phyloP scores from a whole-genome alignment of 2,329 filamentous ascomycete genomes.

The Botrytis aclada region DNA sequence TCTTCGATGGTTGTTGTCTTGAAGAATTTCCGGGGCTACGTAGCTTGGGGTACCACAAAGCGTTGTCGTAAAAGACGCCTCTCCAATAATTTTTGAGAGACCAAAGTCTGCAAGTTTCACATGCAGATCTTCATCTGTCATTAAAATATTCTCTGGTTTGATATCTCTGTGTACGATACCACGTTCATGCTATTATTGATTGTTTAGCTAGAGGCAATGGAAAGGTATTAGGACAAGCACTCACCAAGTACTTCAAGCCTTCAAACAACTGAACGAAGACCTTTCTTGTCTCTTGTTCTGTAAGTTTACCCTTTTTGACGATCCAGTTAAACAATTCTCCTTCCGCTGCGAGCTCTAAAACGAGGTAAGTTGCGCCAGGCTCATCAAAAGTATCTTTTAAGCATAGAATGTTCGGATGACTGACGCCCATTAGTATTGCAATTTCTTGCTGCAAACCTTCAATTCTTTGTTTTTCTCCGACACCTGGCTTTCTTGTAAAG shows the following conservation, averaged over 20 bases:
- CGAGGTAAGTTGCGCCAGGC: conserved; percentile 81
- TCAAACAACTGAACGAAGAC: conserved; percentile 90
- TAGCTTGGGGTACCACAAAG: conserved; percentile 96
- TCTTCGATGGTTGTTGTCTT: conserved; percentile 74
- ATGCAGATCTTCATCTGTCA: conserved; percentile 78
- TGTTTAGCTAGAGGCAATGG: conserved; percentile 27
- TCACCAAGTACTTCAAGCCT: conserved; percentile 89
- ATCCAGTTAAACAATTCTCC: conserved; percentile 97
- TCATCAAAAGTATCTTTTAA: conserved; percentile 96
- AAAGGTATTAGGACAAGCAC: conserved; percentile 33
- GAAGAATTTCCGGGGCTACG: conserved; percentile 91
- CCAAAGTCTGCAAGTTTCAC: conserved; percentile 97
- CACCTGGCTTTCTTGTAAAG: conserved; percentile 81
- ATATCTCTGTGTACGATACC: conserved; percentile 98
- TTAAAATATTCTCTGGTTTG: conserved; percentile 58
- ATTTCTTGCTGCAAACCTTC: conserved; percentile 94
- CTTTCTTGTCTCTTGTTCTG: conserved; percentile 78
- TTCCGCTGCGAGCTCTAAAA: conserved; percentile 85
- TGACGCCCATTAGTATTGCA: conserved; percentile 94
- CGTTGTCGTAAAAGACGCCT: conserved; percentile 96
- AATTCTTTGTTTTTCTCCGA: conserved; percentile 77
- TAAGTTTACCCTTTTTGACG: conserved; percentile 83
- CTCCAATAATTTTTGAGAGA: conserved; percentile 95
- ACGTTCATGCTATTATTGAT: conserved; percentile 72
- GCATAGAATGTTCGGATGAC: conserved; percentile 87